These are phyloP conservation scores for Arachnomyces sp. DNA, from an alignment of 2,329 filamentous ascomycete species.

Conservation along the genomic window DNA sequence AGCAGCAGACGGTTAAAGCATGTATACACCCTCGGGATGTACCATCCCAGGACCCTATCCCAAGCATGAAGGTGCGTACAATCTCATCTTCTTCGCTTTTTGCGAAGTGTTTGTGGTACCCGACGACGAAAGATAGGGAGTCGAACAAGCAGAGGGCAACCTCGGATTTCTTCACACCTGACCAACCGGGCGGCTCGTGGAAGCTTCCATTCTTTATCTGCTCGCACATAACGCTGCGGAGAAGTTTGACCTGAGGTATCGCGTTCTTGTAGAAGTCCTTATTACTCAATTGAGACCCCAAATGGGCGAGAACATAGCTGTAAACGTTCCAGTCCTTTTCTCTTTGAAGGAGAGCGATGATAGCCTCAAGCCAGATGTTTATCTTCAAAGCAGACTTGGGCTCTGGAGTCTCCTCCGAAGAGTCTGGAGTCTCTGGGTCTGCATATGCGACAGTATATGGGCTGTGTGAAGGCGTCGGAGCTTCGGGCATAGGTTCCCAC, in stretches of 20 bases:
- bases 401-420: slow-evolving; percentile 30
- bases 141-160: slow-evolving; percentile 85
- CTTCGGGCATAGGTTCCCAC: slow-evolving; percentile 45
- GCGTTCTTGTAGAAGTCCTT: slow-evolving; percentile 72
- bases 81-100: slow-evolving; percentile 84
- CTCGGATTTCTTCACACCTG: slow-evolving; percentile 75
- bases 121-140: slow-evolving; percentile 75
- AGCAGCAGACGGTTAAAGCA: slow-evolving; percentile 86
- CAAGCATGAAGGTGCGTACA: slow-evolving; percentile 75
- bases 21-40: slow-evolving; percentile 92
- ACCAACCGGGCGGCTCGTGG: slow-evolving; percentile 69
- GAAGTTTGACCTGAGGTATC: slow-evolving; percentile 63
- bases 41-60: slow-evolving; percentile 73
- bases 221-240: slow-evolving; percentile 71
- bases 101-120: slow-evolving; percentile 77
- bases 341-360: slow-evolving; percentile 64
- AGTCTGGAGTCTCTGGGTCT: slow-evolving; percentile 17
- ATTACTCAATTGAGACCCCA: slow-evolving; percentile 83
- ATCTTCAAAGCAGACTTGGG: slow-evolving; percentile 41
- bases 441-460: slow-evolving; percentile 43
- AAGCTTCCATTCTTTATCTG: slow-evolving; percentile 70
- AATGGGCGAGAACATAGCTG: slow-evolving; percentile 77
- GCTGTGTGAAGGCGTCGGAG: slow-evolving; percentile 42
- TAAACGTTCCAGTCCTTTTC: slow-evolving; percentile 81
- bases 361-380: slow-evolving; percentile 64